Evolutionary conservation across 2,329 filamentous ascomycete genomes (phyloP), one percentile per base, ranked within the genome.

Genomic region (Exophiala phaeomuriformis): DNA sequence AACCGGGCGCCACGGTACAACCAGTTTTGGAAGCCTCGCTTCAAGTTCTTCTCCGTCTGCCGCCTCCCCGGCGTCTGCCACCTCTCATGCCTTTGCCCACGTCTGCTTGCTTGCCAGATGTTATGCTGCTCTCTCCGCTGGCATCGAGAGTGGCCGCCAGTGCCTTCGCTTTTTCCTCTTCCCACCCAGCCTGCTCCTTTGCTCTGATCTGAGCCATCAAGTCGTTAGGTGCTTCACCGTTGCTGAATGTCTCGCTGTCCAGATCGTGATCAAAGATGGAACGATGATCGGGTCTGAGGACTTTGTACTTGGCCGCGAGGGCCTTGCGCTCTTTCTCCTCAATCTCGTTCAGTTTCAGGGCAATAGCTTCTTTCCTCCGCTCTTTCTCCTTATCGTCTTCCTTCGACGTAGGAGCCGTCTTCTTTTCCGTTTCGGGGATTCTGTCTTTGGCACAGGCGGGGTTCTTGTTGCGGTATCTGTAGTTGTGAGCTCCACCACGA

Each of bases 241-340:
- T 54, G 55, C 52, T 57, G 48, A 52, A 51, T 6, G 49, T 40
- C 32, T 57, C 55, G 36, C 47, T 53, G 32, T 44, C 49, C 9
- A 57, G 52, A 19, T 53, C 55, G 35, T 52, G 50, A 3, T 47
- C 43, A 28, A 52, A 47, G 7, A 52, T 40, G 35, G 41, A 33
- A 4, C 50, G 43, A 9, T 31, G 43, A n/a, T 52, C 43, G n/a
- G 50, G 50, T 28, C 32, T 28, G 27, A 57, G 41, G 44, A 31
- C 41, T 29, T 42, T 43, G 44, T 53, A 52, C 37, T 52, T 52
- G 5, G 30, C 36, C 29, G 8, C 31, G 8, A 52, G 35, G n/a
- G 50, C 55, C 27, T 47, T 46, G 32, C 44, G 44, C 32, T 47
- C 31, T 29, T 47, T 32, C 32, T 47, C 44, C 32, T 47, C 44